Evolutionary conservation across 495 filamentous ascomycete species (phyloP).

Genomic region (Talaromyces ruber): DNA sequence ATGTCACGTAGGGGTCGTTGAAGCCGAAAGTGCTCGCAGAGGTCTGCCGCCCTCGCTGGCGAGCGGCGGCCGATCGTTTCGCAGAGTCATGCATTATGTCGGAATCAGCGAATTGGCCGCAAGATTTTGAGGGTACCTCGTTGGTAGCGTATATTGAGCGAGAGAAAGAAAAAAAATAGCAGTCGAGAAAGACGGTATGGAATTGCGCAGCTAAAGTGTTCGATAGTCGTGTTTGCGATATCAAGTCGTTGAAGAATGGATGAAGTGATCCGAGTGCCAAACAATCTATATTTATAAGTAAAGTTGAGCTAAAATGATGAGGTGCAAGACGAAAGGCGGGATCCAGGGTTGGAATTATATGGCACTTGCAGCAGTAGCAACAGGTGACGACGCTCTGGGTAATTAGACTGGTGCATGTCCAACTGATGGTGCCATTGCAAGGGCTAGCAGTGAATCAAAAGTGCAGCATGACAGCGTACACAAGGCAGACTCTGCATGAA

Average conservation of each 20-base stretch:
- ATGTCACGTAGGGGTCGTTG: background rate
- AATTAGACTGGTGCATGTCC: background rate
- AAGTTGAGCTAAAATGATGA: background rate
- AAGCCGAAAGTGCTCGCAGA: background rate
- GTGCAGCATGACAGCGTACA: constrained; percentile 4
- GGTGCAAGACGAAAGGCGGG: background rate
- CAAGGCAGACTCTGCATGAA: constrained; percentile 8
- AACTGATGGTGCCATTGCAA: constrained; percentile 1
- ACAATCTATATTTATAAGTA: background rate
- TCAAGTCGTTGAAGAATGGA: background rate
- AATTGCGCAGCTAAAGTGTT: background rate
- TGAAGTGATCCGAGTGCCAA: background rate
- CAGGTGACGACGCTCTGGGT: background rate
- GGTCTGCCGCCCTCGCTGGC: background rate
- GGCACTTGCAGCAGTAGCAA: constrained; percentile 1
- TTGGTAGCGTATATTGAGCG: background rate
- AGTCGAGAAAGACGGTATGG: background rate
- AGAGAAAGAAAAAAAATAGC: background rate
- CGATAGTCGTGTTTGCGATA: background rate
- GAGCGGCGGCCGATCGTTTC: background rate
- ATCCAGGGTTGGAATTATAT: constrained; percentile 1
- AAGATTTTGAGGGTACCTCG: background rate
- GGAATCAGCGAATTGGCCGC: background rate
- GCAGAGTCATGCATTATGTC: constrained; percentile 4
- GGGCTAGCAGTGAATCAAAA: constrained; percentile 4